A percentile compares a stretch with the other conserved stretches of the same genome.
Evolutionary conservation across 2,329 filamentous ascomycete genomes (phyloP).

Genomic region (Fusarium sp.): DNA sequence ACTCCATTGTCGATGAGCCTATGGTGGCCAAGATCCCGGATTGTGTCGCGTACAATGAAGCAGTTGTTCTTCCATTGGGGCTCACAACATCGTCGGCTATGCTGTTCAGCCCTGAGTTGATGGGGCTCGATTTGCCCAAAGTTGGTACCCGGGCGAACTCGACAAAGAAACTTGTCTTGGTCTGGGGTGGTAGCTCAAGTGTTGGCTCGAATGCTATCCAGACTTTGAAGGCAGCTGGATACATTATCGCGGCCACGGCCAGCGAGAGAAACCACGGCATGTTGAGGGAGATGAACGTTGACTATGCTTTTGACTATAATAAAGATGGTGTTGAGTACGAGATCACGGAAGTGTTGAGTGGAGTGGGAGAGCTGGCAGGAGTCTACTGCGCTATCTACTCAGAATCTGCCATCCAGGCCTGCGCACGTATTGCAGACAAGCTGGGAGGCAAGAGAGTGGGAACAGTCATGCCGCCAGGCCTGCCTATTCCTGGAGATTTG

Average conservation of each 20-base stretch:
- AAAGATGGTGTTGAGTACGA: neutral
- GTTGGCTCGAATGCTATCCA: neutral
- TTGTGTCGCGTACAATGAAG: neutral
- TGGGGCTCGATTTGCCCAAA: neutral
- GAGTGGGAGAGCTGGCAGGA: neutral
- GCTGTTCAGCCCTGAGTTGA: neutral
- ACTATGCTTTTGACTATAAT: slow-evolving; percentile 1
- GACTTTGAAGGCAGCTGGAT: slow-evolving; percentile 3
- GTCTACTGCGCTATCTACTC: slow-evolving; percentile 1
- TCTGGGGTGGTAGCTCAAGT: slow-evolving; percentile 8
- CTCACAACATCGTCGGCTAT: neutral
- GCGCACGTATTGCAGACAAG: neutral
- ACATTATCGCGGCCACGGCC: neutral
- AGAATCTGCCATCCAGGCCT: neutral
- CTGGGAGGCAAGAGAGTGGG: neutral
- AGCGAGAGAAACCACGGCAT: neutral
- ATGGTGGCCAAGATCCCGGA: slow-evolving; percentile 2
- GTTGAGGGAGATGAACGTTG: neutral
- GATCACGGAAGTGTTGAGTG: neutral
- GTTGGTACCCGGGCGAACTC: neutral
- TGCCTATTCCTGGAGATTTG: accelerated
- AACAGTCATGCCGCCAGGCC: neutral
- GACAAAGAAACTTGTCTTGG: neutral
- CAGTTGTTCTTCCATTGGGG: neutral
- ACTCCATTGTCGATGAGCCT: neutral